Percentiles rank a stretch among this genome's conserved stretches.
Evolutionary conservation across 164 flowering plant species (phyloP).

Genomic region (Berberis vulgaris): DNA sequence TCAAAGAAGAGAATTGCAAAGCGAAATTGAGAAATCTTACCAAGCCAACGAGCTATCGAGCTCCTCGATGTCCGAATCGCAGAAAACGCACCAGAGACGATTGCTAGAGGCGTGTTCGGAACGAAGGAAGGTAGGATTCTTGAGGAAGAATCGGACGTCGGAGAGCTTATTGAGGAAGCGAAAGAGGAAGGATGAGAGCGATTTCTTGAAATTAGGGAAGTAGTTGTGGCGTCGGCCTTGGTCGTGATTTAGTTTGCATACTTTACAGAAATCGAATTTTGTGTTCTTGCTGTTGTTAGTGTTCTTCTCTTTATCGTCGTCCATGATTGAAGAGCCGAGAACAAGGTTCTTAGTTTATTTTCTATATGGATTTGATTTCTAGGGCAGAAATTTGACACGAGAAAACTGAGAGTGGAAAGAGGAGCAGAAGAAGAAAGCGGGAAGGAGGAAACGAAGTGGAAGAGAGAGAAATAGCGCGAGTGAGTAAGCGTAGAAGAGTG

Average conservation of each 20-base stretch:
- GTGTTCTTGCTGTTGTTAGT: constrained; percentile 15
- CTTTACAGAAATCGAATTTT: constrained; percentile 75
- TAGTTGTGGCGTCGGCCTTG: constrained; percentile 71
- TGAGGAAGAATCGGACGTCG: constrained; percentile 56
- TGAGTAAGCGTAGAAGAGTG: too few species aligned
- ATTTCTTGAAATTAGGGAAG: constrained; percentile 54
- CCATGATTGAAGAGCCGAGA: background rate
- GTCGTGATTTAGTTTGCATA: constrained; percentile 66
- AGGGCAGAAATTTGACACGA: too few species aligned
- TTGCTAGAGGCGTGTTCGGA: constrained; percentile 42
- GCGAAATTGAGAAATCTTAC: constrained; percentile 20
- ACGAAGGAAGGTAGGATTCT: constrained; percentile 44
- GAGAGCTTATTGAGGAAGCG: constrained; percentile 52
- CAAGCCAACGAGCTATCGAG: constrained; percentile 48
- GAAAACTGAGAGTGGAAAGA: too few species aligned
- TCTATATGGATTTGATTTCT: too few species aligned
- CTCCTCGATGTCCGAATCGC: constrained; percentile 54
- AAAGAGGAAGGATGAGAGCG: constrained; percentile 59
- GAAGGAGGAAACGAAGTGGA: too few species aligned
- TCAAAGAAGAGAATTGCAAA: background rate
- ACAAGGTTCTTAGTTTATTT: too few species aligned
- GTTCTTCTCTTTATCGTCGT: constrained; percentile 5
- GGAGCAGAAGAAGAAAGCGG: too few species aligned
- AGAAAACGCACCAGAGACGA: constrained; percentile 87
- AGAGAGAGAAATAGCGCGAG: too few species aligned